A percentile compares a stretch with the other conserved stretches of the same genome.
Conservation (phyloP, 805 yeast genomes). For the Wickerhamomyces tratensis region DNA sequence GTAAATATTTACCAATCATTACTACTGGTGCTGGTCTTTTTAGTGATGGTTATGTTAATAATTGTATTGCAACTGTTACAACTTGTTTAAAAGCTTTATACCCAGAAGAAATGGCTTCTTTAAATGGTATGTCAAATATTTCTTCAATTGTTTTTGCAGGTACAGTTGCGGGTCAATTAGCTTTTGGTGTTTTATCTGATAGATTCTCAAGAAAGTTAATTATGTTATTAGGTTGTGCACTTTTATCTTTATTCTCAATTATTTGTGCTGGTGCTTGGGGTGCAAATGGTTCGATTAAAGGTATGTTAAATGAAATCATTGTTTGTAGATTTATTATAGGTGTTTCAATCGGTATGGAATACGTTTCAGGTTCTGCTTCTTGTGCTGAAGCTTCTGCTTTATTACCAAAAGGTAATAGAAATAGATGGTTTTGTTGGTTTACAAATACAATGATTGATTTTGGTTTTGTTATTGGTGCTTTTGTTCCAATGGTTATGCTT, state of each 20-base stretch:
- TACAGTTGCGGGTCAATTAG: slow-evolving; percentile 76
- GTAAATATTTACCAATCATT: slow-evolving; percentile 55
- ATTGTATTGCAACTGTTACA: slow-evolving; percentile 69
- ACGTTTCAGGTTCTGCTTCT: slow-evolving; percentile 89
- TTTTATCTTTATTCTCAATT: slow-evolving; percentile 70
- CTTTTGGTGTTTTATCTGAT: slow-evolving; percentile 78
- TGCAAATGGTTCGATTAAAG: slow-evolving; percentile 47
- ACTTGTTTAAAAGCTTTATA: slow-evolving; percentile 62
- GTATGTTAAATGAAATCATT: slow-evolving; percentile 77
- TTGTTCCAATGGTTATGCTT: slow-evolving; percentile 77
- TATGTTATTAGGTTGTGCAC: slow-evolving; percentile 68
- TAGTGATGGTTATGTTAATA: slow-evolving; percentile 89
- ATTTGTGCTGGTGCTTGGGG: slow-evolving; percentile 89
- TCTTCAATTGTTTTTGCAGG: slow-evolving; percentile 89
- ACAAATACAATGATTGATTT: slow-evolving; percentile 81
- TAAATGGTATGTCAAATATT: slow-evolving; percentile 69
- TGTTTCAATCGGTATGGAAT: slow-evolving; percentile 90
- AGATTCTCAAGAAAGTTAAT: slow-evolving; percentile 72
- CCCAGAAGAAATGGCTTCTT: slow-evolving; percentile 48
- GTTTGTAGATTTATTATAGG: slow-evolving; percentile 84
- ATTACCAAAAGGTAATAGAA: slow-evolving; percentile 74
- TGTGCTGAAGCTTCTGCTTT: slow-evolving; percentile 84
- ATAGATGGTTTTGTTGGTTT: slow-evolving; percentile 83
- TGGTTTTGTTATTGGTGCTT: slow-evolving; percentile 77
- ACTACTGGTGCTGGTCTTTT: slow-evolving; percentile 90